These are phyloP conservation scores for Prunus padus DNA, from an alignment of 306 rosid genomes.

Conservation along the genomic window DNA sequence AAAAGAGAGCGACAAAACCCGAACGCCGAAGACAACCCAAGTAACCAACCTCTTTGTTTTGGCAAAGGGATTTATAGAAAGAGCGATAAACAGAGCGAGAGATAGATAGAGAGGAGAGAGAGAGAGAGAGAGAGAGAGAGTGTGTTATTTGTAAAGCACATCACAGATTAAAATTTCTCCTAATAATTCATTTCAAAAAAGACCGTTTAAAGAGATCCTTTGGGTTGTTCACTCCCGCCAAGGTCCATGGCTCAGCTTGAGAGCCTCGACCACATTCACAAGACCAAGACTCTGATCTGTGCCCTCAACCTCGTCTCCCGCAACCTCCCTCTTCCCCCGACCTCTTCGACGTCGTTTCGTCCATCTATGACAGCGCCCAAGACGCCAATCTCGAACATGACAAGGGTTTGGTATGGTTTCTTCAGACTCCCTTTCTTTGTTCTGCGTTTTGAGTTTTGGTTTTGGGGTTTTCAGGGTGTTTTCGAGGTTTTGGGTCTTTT, in stretches of 20 bases:
- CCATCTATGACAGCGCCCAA: constrained; percentile 41
- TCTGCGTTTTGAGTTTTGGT: not conserved
- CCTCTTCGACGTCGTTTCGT: constrained; percentile 68
- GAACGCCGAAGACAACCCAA: constrained; percentile 40
- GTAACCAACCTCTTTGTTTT: constrained; percentile 12
- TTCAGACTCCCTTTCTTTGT: not conserved
- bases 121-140: not conserved
- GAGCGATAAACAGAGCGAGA: constrained; percentile 29
- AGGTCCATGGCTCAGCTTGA: constrained; percentile 63
- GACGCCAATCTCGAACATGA: not conserved
- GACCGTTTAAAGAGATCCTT: constrained; percentile 43
- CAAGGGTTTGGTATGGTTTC: constrained; percentile 30
- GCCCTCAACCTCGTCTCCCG: constrained; percentile 94
- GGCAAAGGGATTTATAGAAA: constrained; percentile 12
- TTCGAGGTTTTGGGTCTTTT: constrained; percentile 17
- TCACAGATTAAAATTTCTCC: constrained; percentile 19
- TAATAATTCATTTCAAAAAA: constrained; percentile 26
- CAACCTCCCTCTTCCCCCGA: constrained; percentile 87
- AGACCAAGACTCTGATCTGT: constrained; percentile 70
- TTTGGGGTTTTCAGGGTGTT: constrained; percentile 9
- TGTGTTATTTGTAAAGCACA: constrained; percentile 21
- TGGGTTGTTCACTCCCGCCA: constrained; percentile 68
- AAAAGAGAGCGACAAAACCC: constrained; percentile 16
- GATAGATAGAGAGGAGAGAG: constrained; percentile 4
- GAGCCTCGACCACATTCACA: constrained; percentile 42